A percentile compares a stretch with the other conserved stretches of the same genome.
phyloP scores from a whole-genome alignment of 805 yeast genomes.

The Wilhelminamyces savonicus region DNA sequence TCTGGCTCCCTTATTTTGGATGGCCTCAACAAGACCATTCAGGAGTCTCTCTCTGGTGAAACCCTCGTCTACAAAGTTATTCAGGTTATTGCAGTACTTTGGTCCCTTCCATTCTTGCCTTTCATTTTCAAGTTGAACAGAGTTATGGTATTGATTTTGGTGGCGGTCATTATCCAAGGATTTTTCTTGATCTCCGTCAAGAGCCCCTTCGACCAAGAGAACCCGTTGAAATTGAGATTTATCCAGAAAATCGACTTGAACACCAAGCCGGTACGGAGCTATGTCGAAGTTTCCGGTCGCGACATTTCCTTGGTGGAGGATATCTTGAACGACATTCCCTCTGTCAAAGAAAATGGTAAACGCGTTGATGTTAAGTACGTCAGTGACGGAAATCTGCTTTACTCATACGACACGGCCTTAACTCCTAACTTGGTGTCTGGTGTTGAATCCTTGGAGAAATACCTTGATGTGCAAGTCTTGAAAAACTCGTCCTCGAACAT shows the following conservation, averaged over 20 bases:
- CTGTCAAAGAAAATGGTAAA: slow-evolving; percentile 47
- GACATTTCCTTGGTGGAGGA: slow-evolving; percentile 37
- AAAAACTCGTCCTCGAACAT: slow-evolving; percentile 40
- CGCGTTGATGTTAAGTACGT: too few species aligned
- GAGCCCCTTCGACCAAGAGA: slow-evolving; percentile 52
- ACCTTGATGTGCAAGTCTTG: slow-evolving; percentile 45
- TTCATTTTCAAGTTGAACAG: slow-evolving; percentile 64
- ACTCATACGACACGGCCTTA: slow-evolving; percentile 45
- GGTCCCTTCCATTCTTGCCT: slow-evolving; percentile 52
- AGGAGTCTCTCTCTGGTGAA: slow-evolving; percentile 51
- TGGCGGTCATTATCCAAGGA: slow-evolving; percentile 29
- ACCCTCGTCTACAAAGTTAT: slow-evolving; percentile 22
- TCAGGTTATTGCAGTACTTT: slow-evolving; percentile 21
- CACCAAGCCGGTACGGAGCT: slow-evolving; percentile 18
- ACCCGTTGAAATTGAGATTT: slow-evolving; percentile 71
- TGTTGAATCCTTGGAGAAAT: slow-evolving; percentile 32
- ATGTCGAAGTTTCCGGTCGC: slow-evolving; percentile 46
- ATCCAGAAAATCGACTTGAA: slow-evolving; percentile 53
- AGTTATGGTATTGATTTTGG: slow-evolving; percentile 36
- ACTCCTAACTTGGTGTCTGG: slow-evolving; percentile 33
- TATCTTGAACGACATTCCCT: slow-evolving; percentile 57
- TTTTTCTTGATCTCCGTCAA: slow-evolving; percentile 30
- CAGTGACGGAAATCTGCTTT: slow-evolving; percentile 29
- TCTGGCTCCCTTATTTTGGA: slow-evolving; percentile 52
- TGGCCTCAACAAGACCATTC: slow-evolving; percentile 65